Evolutionary conservation across 2,329 filamentous ascomycete genomes (phyloP).

Genomic region (Purpureocillium takamizusanense): DNA sequence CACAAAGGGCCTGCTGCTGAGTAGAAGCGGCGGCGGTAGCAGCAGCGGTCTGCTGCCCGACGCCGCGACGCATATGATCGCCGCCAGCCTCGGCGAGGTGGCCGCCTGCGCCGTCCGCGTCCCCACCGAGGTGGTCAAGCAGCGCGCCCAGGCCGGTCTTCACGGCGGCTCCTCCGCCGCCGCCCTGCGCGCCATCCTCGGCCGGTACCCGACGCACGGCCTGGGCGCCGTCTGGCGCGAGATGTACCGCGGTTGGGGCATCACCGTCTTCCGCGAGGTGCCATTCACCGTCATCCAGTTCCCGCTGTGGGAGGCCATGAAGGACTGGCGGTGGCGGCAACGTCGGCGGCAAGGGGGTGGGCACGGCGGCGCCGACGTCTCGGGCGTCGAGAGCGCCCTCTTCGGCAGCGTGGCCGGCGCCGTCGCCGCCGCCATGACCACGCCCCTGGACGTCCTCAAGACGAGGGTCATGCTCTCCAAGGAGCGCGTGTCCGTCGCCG

Average conservation of each 20-base stretch:
- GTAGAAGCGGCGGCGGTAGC: slow-evolving; percentile 11
- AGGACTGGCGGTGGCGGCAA: slow-evolving; percentile 53
- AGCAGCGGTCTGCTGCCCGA: slow-evolving; percentile 11
- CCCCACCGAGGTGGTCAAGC: slow-evolving; percentile 94
- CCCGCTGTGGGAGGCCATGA: slow-evolving; percentile 91
- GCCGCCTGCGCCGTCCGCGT: slow-evolving; percentile 89
- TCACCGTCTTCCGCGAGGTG: slow-evolving; percentile 91
- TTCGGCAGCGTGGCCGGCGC: slow-evolving; percentile 80
- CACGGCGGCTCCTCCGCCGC: slow-evolving; percentile 61
- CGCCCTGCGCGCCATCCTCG: slow-evolving; percentile 63
- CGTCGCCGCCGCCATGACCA: slow-evolving; percentile 80
- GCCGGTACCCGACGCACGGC: slow-evolving; percentile 31
- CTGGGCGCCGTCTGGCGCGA: slow-evolving; percentile 62
- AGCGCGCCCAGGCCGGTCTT: slow-evolving; percentile 83
- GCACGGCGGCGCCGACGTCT: slow-evolving; percentile 34
- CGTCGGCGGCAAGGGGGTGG: slow-evolving; percentile 13
- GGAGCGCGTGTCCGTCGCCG: slow-evolving; percentile 49
- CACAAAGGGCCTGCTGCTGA: slow-evolving; percentile 52
- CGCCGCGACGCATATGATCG: slow-evolving; percentile 64
- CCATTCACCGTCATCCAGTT: slow-evolving; percentile 98
- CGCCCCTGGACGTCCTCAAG: slow-evolving; percentile 92
- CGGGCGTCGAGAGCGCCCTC: slow-evolving; percentile 69
- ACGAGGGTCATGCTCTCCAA: slow-evolving; percentile 88
- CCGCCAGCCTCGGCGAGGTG: slow-evolving; percentile 79
- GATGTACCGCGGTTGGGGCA: slow-evolving; percentile 83